Evolutionary conservation across 2,329 filamentous ascomycete genomes (phyloP).

Genomic region (Fusarium palustre): DNA sequence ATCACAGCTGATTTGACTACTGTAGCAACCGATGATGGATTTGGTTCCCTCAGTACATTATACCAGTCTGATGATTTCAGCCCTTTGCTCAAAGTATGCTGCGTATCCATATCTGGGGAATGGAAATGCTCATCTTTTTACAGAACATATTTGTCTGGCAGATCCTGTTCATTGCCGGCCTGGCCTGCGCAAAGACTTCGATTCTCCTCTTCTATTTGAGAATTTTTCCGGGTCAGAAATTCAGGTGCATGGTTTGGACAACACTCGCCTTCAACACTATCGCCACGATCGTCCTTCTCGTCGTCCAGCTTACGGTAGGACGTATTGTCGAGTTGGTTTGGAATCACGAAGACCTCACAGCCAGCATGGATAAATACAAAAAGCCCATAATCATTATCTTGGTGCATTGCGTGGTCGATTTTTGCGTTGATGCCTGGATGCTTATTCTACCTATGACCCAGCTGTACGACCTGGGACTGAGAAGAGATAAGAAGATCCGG

Average conservation of each 20-base stretch:
- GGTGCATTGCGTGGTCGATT: background rate
- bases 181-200: background rate
- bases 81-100: background rate
- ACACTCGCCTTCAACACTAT: background rate
- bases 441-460: conserved; percentile 25
- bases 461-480: conserved; percentile 3
- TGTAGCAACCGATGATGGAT: background rate
- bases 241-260: background rate
- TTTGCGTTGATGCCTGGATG: conserved; percentile 24
- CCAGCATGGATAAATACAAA: background rate
- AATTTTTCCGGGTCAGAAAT: background rate
- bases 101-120: fast-evolving
- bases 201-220: conserved; percentile 17
- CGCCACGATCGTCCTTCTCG: fast-evolving
- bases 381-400: fast-evolving
- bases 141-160: background rate
- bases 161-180: background rate
- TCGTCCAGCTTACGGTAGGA: background rate
- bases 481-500: background rate
- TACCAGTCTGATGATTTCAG: background rate
- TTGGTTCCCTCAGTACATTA: background rate
- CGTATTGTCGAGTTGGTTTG: background rate
- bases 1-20: no score
- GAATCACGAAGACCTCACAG: background rate
- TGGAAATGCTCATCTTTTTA: fast-evolving